Evolutionary conservation across 306 rosid genomes (phyloP).

Genomic region (Trifolium fragiferum): DNA sequence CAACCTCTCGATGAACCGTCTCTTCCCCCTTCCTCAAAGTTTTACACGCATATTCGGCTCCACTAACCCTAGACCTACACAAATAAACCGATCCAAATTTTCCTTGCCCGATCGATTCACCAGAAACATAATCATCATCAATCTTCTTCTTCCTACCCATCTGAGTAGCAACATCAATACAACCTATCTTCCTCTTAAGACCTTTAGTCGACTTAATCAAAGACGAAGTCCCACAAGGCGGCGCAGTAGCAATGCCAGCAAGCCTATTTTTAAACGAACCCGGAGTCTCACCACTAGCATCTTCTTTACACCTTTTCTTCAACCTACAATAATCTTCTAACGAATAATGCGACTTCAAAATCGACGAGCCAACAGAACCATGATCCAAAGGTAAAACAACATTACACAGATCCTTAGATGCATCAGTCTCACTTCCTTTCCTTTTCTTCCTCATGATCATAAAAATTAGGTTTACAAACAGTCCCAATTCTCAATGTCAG

Average conservation of each 20-base stretch:
- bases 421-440: conserved; percentile 84
- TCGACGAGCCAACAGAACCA: conserved; percentile 58
- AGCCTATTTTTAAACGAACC: conserved; percentile 73
- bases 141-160: conserved; percentile 94
- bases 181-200: conserved; percentile 95
- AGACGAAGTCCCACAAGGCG: conserved; percentile 86
- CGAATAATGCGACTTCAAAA: conserved; percentile 72
- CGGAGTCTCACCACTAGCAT: conserved; percentile 54
- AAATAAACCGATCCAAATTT: conserved; percentile 89
- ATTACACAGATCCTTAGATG: conserved; percentile 45
- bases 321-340: conserved; percentile 82
- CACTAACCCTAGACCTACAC: conserved; percentile 72
- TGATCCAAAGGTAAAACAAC: conserved; percentile 49
- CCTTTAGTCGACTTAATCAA: conserved; percentile 79
- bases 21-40: conserved; percentile 92
- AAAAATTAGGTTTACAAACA: conserved; percentile 41
- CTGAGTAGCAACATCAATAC: conserved; percentile 94
- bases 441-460: conserved; percentile 88
- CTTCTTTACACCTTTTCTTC: conserved; percentile 91
- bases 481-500: background rate
- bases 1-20: conserved; percentile 96
- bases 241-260: conserved; percentile 96
- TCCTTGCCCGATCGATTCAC: conserved; percentile 86
- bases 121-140: conserved; percentile 76
- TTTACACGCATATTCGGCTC: conserved; percentile 87